phyloP scores from a whole-genome alignment of 2,329 filamentous ascomycete species.

The Cercospora sp. region DNA sequence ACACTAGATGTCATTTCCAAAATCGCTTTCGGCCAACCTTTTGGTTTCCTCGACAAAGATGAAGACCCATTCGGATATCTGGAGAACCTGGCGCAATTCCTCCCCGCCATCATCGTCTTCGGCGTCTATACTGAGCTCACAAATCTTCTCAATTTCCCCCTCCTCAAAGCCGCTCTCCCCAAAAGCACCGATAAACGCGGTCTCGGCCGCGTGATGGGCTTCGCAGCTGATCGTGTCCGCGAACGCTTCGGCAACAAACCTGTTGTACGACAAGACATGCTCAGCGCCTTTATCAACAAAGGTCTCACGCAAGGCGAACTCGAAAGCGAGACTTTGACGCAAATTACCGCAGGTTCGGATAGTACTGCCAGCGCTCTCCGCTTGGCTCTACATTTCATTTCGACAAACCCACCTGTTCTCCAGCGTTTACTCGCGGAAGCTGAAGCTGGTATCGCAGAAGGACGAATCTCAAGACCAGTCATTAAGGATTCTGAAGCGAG shows the following conservation, averaged over 20 bases:
- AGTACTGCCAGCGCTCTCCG: constrained; percentile 59
- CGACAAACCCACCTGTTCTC: constrained; percentile 53
- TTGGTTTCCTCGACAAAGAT: constrained; percentile 54
- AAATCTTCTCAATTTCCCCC: constrained; percentile 44
- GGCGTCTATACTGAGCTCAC: constrained; percentile 48
- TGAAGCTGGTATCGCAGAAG: constrained; percentile 42
- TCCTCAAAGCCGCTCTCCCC: constrained; percentile 48
- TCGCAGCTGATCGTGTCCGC: constrained; percentile 50
- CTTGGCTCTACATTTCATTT: constrained; percentile 55
- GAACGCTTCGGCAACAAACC: constrained; percentile 50
- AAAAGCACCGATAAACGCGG: constrained; percentile 50
- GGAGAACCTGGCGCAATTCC: constrained; percentile 45
- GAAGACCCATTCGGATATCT: constrained; percentile 54
- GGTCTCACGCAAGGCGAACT: constrained; percentile 46
- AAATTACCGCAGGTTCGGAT: constrained; percentile 59
- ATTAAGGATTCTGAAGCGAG: constrained; percentile 52
- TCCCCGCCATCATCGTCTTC: constrained; percentile 50
- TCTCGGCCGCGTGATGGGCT: constrained; percentile 43
- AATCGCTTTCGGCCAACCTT: constrained; percentile 47
- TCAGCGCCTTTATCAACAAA: constrained; percentile 54
- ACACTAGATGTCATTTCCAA: constrained; percentile 47
- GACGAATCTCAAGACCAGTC: constrained; percentile 46
- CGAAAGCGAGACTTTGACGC: constrained; percentile 48
- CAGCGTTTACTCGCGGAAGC: constrained; percentile 51
- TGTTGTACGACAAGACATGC: constrained; percentile 54